phyloP scores from a whole-genome alignment of 1,139 yeast genomes.

The Nakaseomyces bracarensis region DNA sequence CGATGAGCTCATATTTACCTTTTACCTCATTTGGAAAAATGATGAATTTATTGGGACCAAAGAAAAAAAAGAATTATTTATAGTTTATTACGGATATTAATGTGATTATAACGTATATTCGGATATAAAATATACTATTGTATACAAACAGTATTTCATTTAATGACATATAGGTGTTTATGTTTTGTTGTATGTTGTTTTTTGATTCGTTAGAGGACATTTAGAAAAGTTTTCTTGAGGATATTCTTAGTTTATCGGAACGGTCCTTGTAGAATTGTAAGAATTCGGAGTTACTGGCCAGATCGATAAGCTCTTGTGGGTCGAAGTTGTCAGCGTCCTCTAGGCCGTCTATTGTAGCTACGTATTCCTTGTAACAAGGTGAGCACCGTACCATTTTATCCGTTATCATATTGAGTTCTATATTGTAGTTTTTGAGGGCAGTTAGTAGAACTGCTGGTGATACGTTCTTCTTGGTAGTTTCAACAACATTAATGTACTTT shows the following conservation, averaged over 20 bases:
- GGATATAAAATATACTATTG: no score
- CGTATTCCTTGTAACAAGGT: constrained; percentile 1
- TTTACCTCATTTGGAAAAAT: background rate
- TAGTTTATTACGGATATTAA: no score
- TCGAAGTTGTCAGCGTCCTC: background rate
- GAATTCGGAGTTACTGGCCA: background rate
- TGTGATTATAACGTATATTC: no score
- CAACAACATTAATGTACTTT: constrained; percentile 4
- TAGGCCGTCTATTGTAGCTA: background rate
- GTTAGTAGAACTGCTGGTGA: background rate
- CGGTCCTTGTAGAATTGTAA: constrained; percentile 6
- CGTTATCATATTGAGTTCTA: background rate
- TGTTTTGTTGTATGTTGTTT: no score
- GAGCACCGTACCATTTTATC: constrained; percentile 1
- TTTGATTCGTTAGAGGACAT: no score
- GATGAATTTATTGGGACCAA: background rate
- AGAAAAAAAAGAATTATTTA: no score
- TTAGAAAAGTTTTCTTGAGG: constrained; percentile 2
- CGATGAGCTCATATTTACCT: constrained; percentile 1
- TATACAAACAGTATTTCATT: no score
- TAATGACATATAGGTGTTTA: no score
- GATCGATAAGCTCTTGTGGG: background rate
- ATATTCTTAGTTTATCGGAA: background rate
- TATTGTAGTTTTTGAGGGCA: constrained; percentile 1
- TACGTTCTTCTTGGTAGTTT: background rate